Conservation (phyloP, 2,329 filamentous ascomycete genomes). For the Exophiala viscosa region DNA sequence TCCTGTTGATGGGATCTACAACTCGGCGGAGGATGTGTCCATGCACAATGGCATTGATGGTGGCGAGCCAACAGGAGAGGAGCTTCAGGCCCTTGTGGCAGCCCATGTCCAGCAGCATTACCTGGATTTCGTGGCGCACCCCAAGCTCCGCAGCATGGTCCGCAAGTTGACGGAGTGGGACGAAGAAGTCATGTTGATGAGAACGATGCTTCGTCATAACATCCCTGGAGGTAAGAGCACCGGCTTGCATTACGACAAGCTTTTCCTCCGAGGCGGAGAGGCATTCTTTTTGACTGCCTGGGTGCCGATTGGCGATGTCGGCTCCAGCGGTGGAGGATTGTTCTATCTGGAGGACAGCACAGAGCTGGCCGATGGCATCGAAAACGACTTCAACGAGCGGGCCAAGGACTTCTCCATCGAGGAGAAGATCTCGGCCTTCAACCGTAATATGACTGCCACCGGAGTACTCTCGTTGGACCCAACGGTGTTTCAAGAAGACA, state of each 20-base stretch:
- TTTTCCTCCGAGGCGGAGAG: slow-evolving; percentile 40
- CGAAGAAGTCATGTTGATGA: background rate
- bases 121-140: slow-evolving; percentile 36
- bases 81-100: slow-evolving; percentile 31
- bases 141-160: slow-evolving; percentile 35
- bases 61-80: slow-evolving; percentile 31
- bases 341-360: slow-evolving; percentile 41
- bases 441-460: slow-evolving; percentile 30
- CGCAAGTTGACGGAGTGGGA: slow-evolving; percentile 15
- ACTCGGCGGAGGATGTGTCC: slow-evolving; percentile 34
- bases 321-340: slow-evolving; percentile 37
- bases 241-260: slow-evolving; percentile 42
- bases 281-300: slow-evolving; percentile 34
- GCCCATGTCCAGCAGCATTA: slow-evolving; percentile 35
- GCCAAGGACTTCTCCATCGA: slow-evolving; percentile 29
- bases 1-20: slow-evolving; percentile 42
- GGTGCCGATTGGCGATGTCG: slow-evolving; percentile 39
- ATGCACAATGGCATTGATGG: slow-evolving; percentile 37
- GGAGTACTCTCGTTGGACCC: slow-evolving; percentile 25
- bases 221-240: slow-evolving; percentile 37
- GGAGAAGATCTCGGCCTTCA: slow-evolving; percentile 34
- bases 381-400: slow-evolving; percentile 36
- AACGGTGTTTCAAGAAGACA: slow-evolving; percentile 7
- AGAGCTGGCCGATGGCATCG: slow-evolving; percentile 36
- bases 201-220: slow-evolving; percentile 33